Evolutionary conservation across 768 basidiomycete species (phyloP), one percentile per base, ranked within the genome.

Genomic region (Leccinum subtestaceum): DNA sequence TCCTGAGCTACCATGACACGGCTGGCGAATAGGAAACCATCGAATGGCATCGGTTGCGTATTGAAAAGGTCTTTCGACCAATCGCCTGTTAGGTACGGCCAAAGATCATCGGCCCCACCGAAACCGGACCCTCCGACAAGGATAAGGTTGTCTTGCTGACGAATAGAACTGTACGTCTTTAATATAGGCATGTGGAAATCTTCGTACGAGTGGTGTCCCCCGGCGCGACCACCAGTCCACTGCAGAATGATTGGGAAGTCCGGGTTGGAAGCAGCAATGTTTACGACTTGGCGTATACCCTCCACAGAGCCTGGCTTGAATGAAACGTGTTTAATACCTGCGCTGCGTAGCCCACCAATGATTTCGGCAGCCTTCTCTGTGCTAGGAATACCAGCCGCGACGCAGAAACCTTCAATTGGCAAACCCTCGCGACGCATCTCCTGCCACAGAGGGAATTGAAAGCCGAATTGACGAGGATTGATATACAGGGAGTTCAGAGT

Each of bases 231-330:
- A 67, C 97, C 97, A 52, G 97, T 99, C 97, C 97, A 98, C 71
- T 98, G 97, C 62, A 98, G 79, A 75, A 99, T 95, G 75, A 99
- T 87, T 9, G 97, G 96, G 82, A 93, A 98, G 76, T 93, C 88
- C 32, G 96, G 89, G 74, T 98, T 95, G 55, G 93, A 83, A 38
- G 89, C 83, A 29, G 96, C 97, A 63, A 98, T 98, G 78, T 88
- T 95, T 74, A 98, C 81, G 61, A 98, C 97, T 75, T 98, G 96
- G 46, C 94, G 88, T 65, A 99, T 96, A 55, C 97, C 97, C 62
- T 98, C 96, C 56, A 98, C 88, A 12, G 95, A 97, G 60, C 97
- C 96, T 23, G 97, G 97, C 80, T 99, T 99, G 86, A 98, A 97
- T 0, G 95, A 84, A 62, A 99, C 86, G 71, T 99, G 97, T 75